Conservation (phyloP, 2,329 filamentous ascomycete genomes). For the Sporothrix sp. region DNA sequence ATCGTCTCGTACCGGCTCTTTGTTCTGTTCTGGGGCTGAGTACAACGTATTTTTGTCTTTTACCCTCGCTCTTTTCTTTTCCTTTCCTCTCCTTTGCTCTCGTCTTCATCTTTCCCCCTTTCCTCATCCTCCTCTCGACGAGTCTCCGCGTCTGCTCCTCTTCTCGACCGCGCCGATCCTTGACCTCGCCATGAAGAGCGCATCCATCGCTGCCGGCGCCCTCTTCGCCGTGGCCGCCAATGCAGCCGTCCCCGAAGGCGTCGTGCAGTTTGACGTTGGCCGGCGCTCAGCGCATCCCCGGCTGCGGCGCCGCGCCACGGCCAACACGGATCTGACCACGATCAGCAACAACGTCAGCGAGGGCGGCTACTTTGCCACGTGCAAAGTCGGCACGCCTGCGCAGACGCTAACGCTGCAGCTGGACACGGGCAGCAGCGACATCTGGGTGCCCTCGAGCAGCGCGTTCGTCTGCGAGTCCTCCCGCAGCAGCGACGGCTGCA, state of each 20-base stretch:
- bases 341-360: slow-evolving; percentile 35
- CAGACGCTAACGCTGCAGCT: slow-evolving; percentile 50
- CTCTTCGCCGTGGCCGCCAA: slow-evolving; percentile 19
- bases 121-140: not conserved
- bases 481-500: slow-evolving; percentile 18
- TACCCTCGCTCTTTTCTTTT: not conserved
- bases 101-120: not conserved
- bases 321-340: slow-evolving; percentile 30
- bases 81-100: not conserved
- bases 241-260: slow-evolving; percentile 20
- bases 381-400: slow-evolving; percentile 46
- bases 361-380: slow-evolving; percentile 48
- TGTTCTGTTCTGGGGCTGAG: too few species aligned
- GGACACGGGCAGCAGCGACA: slow-evolving; percentile 57
- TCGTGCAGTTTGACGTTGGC: slow-evolving; percentile 41
- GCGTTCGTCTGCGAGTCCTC: slow-evolving; percentile 31
- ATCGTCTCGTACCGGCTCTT: not conserved
- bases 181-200: slow-evolving; percentile 25
- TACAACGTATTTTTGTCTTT: too few species aligned
- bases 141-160: not conserved
- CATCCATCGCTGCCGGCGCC: slow-evolving; percentile 17
- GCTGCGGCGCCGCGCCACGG: slow-evolving; percentile 29
- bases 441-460: slow-evolving; percentile 43
- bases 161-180: not conserved
- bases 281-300: slow-evolving; percentile 25